Conservation (phyloP, 805 yeast genomes). For the Cyberlindnera xylosilytica region DNA sequence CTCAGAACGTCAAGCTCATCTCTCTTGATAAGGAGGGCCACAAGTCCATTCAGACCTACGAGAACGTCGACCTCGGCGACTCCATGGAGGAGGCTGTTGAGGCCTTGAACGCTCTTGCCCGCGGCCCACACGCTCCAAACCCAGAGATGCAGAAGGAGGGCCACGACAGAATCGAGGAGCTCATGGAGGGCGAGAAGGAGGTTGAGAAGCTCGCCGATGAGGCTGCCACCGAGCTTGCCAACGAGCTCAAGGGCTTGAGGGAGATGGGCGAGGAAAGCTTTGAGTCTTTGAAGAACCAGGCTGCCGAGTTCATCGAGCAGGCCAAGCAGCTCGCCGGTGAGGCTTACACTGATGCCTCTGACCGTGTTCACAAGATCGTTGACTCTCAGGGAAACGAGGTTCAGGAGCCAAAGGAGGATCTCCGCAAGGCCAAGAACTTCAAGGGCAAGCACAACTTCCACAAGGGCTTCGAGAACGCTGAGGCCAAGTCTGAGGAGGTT, state of each 20-base stretch:
- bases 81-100: slow-evolving; percentile 13
- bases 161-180: slow-evolving; percentile 1
- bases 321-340: slow-evolving; percentile 9
- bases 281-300: slow-evolving; percentile 5
- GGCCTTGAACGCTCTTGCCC: slow-evolving; percentile 5
- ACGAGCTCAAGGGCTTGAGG: slow-evolving; percentile 5
- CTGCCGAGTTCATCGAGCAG: slow-evolving; percentile 5
- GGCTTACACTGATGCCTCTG: slow-evolving; percentile 6
- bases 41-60: slow-evolving; percentile 10
- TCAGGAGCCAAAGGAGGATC: slow-evolving; percentile 1
- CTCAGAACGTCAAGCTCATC: slow-evolving; percentile 18
- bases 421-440: slow-evolving; percentile 5
- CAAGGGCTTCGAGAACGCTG: neutral
- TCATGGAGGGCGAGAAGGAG: neutral
- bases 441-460: slow-evolving; percentile 6
- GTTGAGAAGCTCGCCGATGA: slow-evolving; percentile 1
- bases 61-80: slow-evolving; percentile 22
- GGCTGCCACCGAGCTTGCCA: neutral
- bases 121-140: neutral
- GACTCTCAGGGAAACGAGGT: slow-evolving; percentile 9
- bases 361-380: slow-evolving; percentile 6
- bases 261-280: slow-evolving; percentile 4
- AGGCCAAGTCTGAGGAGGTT: neutral
- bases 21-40: slow-evolving; percentile 15
- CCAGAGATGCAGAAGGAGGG: neutral